Evolutionary conservation across 2,329 filamentous ascomycete species (phyloP), one percentile per base, ranked within the genome.

Genomic region (Cladosporium oxysporum): DNA sequence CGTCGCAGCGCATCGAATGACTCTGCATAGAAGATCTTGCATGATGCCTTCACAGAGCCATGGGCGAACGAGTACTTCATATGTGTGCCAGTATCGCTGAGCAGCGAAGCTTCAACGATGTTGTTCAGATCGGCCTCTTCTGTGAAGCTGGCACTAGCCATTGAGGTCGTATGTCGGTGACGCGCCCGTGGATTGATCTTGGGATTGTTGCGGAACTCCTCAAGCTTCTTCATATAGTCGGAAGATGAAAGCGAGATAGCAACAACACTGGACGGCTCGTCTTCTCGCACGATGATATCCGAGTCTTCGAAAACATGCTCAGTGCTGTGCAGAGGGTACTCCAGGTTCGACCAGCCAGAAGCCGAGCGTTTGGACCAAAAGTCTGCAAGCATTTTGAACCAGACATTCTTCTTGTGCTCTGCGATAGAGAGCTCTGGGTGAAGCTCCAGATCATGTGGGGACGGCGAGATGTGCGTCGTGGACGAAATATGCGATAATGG

Each of bases 321-420:
- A 18, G 90, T 91, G 55, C 90, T 74, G 23, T 79, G 77, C 50
- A 98, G 86, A 3, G 96, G 96, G 73, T 99, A 99, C 64, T 99
- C 95, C 23, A 99, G 85, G 26, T 90, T 87, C 6, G 90, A 86
- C 95, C 95, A 99, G 44, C 94, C 93, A 77, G 93, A 97, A 28
- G 96, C 92, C 58, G 95, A 98, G 62, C 95, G 88, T 79, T 99
- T 96, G 2, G 95, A 96, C 95, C 95, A 99, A 78, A 99, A 99
- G 73, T 94, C 97, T 18, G 93, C 95, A 55, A 99, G 84, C 82
- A 97, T 93, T 76, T 96, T 97, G 87, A 99, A 90, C 70, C 98
- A 82, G 55, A 93, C 97, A 66, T 89, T 93, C 77, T 94, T 95
- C 75, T 97, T 92, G 74, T 98, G 92, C 74, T 92, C 97, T 1